Evolutionary conservation across 148 eudicot genomes (phyloP), one percentile per base, ranked within the genome.

Genomic region (Camellia lanceoleosa): DNA sequence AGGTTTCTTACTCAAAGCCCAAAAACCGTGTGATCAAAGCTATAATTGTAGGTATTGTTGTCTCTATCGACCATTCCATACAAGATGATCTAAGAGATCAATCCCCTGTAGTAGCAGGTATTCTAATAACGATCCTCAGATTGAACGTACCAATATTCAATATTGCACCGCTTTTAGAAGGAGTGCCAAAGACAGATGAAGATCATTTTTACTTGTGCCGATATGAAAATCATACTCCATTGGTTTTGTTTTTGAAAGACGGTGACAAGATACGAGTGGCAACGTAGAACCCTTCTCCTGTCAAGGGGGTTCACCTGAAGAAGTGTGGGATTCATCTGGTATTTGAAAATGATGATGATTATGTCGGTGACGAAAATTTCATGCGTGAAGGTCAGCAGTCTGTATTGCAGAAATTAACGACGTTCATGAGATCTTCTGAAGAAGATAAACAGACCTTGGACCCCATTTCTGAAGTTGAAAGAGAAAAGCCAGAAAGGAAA

Each of bases 311-410:
- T 65, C 83, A 81, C 76, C 78, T 91, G n/a, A 84, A 79, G 83
- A 83, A 20, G 42, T 72, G 82, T 79, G 93, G 95, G 54, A 77
- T 88, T 61, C 54, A 70, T 83, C 73, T 88, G 7, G 87, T 91
- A 41, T 88, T 74, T 54, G 91, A 91, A 79, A 83, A 90, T 55
- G 90, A 91, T 59, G 95, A 91, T 80, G 91, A 86, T 75, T 88
- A 83, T 80, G 88, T 80, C 11, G 85, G 89, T 4, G 85, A 88
- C 56, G 95, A 89, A 68, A 84, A 85, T 16, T 73, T 11, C 6
- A 49, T 87, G 78, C 54, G 3, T 0, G 81, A 82, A 77, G 64
- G 16, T 13, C 83, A 83, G 42, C 86, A 79, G 65, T 80, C 90
- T 75, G 88, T 84, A 8, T 89, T 91, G n/a, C 83, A 82, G 23